Evolutionary conservation across 257 asterid genomes (phyloP), one percentile per base, ranked within the genome.

Genomic region (Echium plantagineum): DNA sequence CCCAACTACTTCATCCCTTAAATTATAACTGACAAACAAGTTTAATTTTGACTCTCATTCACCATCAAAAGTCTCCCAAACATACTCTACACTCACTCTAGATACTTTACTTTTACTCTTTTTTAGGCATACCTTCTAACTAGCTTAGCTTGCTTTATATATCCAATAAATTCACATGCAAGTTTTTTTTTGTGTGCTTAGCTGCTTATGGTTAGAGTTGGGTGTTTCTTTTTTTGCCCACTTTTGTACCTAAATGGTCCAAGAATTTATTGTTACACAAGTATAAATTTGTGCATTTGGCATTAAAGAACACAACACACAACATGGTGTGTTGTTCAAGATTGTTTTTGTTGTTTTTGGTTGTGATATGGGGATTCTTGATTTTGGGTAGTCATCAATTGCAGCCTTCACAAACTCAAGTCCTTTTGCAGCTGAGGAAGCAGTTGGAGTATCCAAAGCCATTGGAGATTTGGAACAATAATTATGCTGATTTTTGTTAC

Each of bases 391-490:
- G 90, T 2, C 69, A 66, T 22, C 83, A 85, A 63, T 51, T 85
- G 5, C 87, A 81, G 60, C 63, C 84, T 64, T 82, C 89, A 15
- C 86, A 85, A 66, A 80, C 62, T 59, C 84, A 80, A 54, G 81
- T 80, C 20, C 84, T 85, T 32, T 62, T 80, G 38, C 94, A 85
- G 79, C 60, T 85, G 13, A 71, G 83, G 28, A 83, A 75, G 77
- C 88, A 83, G 13, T 67, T 85, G 28, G 94, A 85, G 77, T 78
- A 80, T 70, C 94, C 94, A 60, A 77, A 59, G 22, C 81, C 71
- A 30, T 42, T 85, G 9, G 88, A 83, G 47, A 18, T 61, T 31
- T 80, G 79, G 88, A 54, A 56, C 6, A 66, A 62, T 35, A 57
- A 59, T 9, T 58, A 63, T 28, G 82, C 66, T 21, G 84, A 85